phyloP scores from a whole-genome alignment of 108 stramenopile species.

The Skeletonema marinoi region DNA sequence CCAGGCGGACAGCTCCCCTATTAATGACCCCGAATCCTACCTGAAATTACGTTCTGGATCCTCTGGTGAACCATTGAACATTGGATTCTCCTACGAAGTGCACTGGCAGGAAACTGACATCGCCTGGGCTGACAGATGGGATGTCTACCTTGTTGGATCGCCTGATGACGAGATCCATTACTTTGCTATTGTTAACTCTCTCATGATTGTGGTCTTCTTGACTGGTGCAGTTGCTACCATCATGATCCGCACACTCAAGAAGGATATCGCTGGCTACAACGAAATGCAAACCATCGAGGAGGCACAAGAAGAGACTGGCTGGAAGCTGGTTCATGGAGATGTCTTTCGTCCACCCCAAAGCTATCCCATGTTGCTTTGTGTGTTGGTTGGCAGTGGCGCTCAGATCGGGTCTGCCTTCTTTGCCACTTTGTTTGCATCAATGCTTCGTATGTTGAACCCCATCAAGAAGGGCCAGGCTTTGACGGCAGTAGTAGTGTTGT shows the following conservation, averaged over 20 bases:
- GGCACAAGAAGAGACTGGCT: conserved; percentile 96
- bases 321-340: conserved; percentile 98
- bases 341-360: conserved; percentile 93
- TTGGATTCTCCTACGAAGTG: conserved; percentile 95
- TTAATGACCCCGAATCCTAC: conserved; percentile 57
- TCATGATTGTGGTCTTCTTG: conserved; percentile 98
- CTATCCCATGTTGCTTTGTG: conserved; percentile 87
- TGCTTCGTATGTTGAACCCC: conserved; percentile 89
- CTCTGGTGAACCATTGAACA: conserved; percentile 53
- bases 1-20: conserved; percentile 25
- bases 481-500: conserved; percentile 92
- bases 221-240: conserved; percentile 97
- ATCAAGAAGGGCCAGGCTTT: conserved; percentile 95
- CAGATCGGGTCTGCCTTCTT: conserved; percentile 90
- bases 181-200: conserved; percentile 98
- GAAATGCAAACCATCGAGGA: conserved; percentile 86
- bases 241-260: conserved; percentile 92
- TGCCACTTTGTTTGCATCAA: conserved; percentile 76
- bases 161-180: conserved; percentile 98
- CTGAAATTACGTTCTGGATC: conserved; percentile 46
- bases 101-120: conserved; percentile 82
- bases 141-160: conserved; percentile 93
- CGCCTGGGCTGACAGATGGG: conserved; percentile 98
- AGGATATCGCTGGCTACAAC: conserved; percentile 98
- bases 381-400: conserved; percentile 91